Evolutionary conservation across 2,329 filamentous ascomycete genomes (phyloP), one percentile per base, ranked within the genome.

Genomic region (Alternaria sp.): DNA sequence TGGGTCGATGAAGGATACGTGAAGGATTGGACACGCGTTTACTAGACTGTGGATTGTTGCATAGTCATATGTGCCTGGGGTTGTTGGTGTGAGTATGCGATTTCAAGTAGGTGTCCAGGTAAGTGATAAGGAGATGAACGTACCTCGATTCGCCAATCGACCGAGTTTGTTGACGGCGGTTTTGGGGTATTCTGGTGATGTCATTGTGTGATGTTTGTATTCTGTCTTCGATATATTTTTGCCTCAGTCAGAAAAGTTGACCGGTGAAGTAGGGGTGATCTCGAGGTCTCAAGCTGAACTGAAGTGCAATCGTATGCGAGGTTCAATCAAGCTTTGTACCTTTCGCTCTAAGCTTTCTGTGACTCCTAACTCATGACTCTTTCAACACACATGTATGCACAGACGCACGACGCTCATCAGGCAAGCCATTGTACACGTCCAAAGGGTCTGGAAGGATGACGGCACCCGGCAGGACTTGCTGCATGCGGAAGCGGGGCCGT

Each of bases 1-100:
- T 1, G 74, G 70, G 51, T 78, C 75, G 15, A 64, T 71, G 67
- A 80, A 80, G 36, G 78, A 79, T 50, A 80, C 72, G 57, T 80
- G 78, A 0, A 80, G 70, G 36, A 80, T 67, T 1, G 79, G 76
- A 28, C 61, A 63, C 11, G 60, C 62, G 65, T 80, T 73, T 51
- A 80, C 57, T 17, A 80, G 71, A 4, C 55, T 63, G 60, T 80
- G 78, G 45, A 80, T 71, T 10, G 77, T 80, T 9, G 61, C 58
- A 61, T 70, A 79, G 64, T 80, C 78, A 60, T 80, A 80, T 32
- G 57, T 56, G 7, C 70, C 78, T 79, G 50, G 13, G 47, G 23
- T 28, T 17, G 3, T 25, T 15, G 10, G 2, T 17, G 15, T 51
- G 21, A 13, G 9, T 15, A 12, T n/a, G 40, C 5, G 11, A 11